Evolutionary conservation across 768 basidiomycete genomes (phyloP).

Genomic region (Tricholoma bakamatsutake): DNA sequence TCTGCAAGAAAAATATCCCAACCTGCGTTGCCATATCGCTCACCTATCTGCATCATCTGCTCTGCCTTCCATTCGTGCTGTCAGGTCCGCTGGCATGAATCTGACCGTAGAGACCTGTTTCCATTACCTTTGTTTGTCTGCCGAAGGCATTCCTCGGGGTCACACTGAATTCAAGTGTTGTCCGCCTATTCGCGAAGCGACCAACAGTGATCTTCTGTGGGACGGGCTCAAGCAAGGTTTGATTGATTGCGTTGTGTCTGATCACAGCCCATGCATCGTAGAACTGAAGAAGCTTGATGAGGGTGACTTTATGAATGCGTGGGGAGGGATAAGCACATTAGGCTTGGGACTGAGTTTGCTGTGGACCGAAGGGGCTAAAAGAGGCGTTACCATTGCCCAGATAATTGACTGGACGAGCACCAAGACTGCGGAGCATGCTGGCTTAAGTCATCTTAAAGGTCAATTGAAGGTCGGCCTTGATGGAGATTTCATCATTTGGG

Average conservation of each 20-base stretch:
- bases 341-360: conserved; percentile 85
- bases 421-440: conserved; percentile 75
- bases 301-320: conserved; percentile 83
- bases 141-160: conserved; percentile 68
- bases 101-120: conserved; percentile 97
- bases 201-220: conserved; percentile 77
- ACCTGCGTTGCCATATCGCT: conserved; percentile 86
- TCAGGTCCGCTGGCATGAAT: conserved; percentile 55
- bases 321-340: conserved; percentile 92
- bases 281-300: conserved; percentile 74
- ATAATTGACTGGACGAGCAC: conserved; percentile 73
- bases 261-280: conserved; percentile 88
- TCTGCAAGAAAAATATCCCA: conserved; percentile 56
- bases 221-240: conserved; percentile 72
- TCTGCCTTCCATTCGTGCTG: conserved; percentile 68
- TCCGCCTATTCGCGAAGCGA: conserved; percentile 77
- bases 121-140: conserved; percentile 83
- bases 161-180: conserved; percentile 93
- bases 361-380: conserved; percentile 76
- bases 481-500: conserved; percentile 85
- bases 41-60: conserved; percentile 88
- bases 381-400: conserved; percentile 50
- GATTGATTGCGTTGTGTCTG: conserved; percentile 92
- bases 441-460: conserved; percentile 67
- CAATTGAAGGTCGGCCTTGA: conserved; percentile 67